These are phyloP conservation scores for Trichoderma reesei DNA, from an alignment of 495 filamentous ascomycete species.

Conservation along the genomic window DNA sequence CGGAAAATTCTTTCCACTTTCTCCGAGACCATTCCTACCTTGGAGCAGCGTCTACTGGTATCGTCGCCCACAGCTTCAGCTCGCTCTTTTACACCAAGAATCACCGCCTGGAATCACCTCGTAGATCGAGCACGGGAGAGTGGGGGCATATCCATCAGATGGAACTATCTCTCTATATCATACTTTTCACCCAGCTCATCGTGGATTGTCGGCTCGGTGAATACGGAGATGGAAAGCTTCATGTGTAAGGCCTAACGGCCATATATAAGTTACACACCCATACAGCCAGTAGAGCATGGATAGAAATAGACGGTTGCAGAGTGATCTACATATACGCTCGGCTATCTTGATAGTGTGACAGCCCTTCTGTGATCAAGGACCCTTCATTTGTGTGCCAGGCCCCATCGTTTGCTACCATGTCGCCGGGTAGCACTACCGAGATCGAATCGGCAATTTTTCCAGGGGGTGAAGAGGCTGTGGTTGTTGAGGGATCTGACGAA, in stretches of 20 bases:
- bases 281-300: background rate
- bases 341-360: background rate
- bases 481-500: background rate
- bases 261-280: background rate
- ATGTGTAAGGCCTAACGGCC: background rate
- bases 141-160: background rate
- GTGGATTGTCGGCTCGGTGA: background rate
- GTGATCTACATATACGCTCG: background rate
- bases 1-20: background rate
- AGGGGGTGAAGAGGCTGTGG: background rate
- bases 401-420: background rate
- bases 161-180: no score
- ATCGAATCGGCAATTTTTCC: background rate
- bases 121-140: background rate
- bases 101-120: background rate
- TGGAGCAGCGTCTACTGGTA: background rate
- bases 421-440: background rate
- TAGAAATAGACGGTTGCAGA: no score
- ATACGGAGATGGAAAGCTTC: background rate
- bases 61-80: background rate
- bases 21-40: conserved; percentile 4
- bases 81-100: background rate
- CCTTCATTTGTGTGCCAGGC: background rate
- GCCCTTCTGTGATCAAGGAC: background rate
- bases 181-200: background rate